Percentiles rank a stretch among this genome's conserved stretches.
These are phyloP conservation scores for Pseudopyricularia javanii DNA, from an alignment of 2,329 filamentous ascomycete genomes.

Conservation along the genomic window DNA sequence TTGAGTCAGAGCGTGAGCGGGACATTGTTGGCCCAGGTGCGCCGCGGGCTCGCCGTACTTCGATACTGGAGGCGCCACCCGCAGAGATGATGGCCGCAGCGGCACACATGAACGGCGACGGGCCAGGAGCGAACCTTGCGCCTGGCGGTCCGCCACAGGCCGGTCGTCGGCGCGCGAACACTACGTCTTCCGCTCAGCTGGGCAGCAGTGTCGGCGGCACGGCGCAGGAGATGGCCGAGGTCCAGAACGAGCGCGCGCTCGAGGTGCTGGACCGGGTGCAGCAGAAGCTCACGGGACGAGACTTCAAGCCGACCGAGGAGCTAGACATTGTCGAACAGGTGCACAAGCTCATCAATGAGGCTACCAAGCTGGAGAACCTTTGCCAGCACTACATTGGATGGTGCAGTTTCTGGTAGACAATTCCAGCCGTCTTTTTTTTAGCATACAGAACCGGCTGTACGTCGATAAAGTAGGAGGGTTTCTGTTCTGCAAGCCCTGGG, in stretches of 20 bases:
- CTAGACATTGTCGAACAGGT: constrained; percentile 80
- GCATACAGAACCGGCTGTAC: neutral
- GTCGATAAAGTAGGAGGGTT: neutral
- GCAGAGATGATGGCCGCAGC: constrained; percentile 42
- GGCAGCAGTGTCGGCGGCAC: constrained; percentile 19
- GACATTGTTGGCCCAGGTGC: constrained; percentile 31
- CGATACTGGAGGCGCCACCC: constrained; percentile 55
- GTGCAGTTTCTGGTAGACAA: constrained; percentile 85
- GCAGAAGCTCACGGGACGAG: constrained; percentile 87
- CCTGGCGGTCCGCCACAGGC: constrained; percentile 30
- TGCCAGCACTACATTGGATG: constrained; percentile 99
- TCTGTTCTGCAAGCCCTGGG: neutral
- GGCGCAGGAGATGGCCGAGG: constrained; percentile 46
- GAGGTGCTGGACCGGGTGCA: constrained; percentile 86
- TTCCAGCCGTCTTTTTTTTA: neutral
- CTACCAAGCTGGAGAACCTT: constrained; percentile 91
- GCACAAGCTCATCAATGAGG: constrained; percentile 86
- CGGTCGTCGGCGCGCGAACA: constrained; percentile 39
- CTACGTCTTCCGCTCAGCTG: constrained; percentile 40
- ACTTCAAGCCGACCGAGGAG: constrained; percentile 81
- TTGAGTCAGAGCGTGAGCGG: constrained; percentile 46
- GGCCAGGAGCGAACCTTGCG: constrained; percentile 13
- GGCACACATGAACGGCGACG: constrained; percentile 14
- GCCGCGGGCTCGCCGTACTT: constrained; percentile 49
- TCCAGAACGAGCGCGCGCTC: constrained; percentile 83